Evolutionary conservation across 2,329 filamentous ascomycete species (phyloP).

Genomic region (Parascedosporium putredinis): DNA sequence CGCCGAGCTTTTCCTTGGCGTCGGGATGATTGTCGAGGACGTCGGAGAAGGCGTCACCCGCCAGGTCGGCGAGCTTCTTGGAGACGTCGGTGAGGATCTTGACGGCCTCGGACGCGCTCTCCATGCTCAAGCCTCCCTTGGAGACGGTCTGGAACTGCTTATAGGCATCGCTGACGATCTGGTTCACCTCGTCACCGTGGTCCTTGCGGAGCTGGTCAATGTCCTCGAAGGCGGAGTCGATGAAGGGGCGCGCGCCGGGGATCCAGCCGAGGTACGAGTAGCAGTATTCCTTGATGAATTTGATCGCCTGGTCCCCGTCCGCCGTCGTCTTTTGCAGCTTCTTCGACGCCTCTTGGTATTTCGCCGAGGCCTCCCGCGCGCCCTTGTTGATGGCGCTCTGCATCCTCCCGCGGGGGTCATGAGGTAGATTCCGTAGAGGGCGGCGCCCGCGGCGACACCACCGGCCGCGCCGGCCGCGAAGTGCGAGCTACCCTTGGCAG

Average conservation of each 20-base stretch:
- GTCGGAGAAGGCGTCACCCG: conserved; percentile 51
- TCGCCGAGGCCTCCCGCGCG: conserved; percentile 44
- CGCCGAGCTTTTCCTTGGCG: conserved; percentile 61
- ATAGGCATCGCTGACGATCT: conserved; percentile 58
- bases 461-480: conserved; percentile 31
- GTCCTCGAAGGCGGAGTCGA: conserved; percentile 61
- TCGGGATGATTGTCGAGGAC: conserved; percentile 65
- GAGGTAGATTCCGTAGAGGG: conserved; percentile 33
- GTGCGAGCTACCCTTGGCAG: conserved; percentile 19
- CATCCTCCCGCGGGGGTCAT: conserved; percentile 33
- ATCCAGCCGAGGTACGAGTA: conserved; percentile 62
- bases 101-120: conserved; percentile 51
- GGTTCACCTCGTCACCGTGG: conserved; percentile 59
- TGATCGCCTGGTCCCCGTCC: conserved; percentile 54
- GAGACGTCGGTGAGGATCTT: conserved; percentile 52
- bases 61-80: conserved; percentile 48
- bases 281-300: conserved; percentile 54
- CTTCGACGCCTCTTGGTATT: conserved; percentile 49
- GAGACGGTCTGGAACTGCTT: conserved; percentile 52
- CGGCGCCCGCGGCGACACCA: conserved; percentile 29
- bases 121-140: conserved; percentile 48
- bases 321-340: conserved; percentile 54
- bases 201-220: conserved; percentile 57
- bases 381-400: conserved; percentile 34
- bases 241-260: conserved; percentile 57